Conservation (phyloP, 1,284 basidiomycete genomes). For the Ganoderma sinense region DNA sequence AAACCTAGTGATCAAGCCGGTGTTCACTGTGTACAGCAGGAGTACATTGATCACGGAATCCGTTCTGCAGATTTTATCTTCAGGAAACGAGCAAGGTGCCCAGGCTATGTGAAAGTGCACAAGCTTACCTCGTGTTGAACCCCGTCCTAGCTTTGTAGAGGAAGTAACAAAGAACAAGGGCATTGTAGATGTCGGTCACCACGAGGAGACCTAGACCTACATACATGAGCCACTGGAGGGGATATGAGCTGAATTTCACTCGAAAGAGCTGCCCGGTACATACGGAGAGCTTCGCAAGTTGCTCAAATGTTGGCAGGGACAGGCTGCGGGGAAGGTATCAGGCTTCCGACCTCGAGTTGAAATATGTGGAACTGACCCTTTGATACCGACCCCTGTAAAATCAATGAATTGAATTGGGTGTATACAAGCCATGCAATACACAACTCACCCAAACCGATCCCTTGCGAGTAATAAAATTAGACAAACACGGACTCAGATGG, state of each 20-base stretch:
- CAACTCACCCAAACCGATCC: neutral
- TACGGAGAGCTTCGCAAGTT: neutral
- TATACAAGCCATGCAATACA: neutral
- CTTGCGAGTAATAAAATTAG: neutral
- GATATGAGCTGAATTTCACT: neutral
- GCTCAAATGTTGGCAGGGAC: neutral
- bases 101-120: neutral
- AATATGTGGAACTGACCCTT: neutral
- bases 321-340: neutral
- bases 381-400: neutral
- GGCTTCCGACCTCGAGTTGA: neutral
- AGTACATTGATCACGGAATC: conserved; percentile 3
- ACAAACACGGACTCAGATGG: neutral
- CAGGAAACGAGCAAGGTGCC: neutral
- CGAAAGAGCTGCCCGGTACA: neutral
- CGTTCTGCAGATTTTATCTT: neutral
- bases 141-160: conserved; percentile 9
- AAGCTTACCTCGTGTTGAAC: neutral
- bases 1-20: conserved; percentile 7
- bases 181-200: neutral
- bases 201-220: neutral
- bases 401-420: neutral
- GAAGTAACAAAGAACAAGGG: conserved; percentile 4
- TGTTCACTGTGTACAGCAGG: conserved; percentile 8
- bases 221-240: neutral